Conservation (phyloP, 441 rosid species). For the Corymbia citriodora region DNA sequence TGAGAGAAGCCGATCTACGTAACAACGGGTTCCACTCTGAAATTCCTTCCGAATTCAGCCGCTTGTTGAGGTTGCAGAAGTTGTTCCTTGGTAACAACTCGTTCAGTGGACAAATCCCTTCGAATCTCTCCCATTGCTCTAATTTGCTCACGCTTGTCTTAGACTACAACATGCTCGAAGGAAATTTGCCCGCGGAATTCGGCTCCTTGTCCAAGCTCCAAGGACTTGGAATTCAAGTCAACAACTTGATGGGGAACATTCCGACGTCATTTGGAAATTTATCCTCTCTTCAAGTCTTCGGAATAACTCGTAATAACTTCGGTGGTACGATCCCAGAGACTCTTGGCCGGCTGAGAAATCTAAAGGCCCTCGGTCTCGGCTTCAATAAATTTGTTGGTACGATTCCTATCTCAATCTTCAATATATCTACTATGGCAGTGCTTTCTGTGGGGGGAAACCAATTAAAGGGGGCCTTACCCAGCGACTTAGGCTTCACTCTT, state of each 20-base stretch:
- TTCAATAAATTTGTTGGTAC: neutral
- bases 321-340: neutral
- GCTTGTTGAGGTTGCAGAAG: neutral
- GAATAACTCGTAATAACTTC: accelerated
- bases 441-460: accelerated
- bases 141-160: neutral
- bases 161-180: accelerated
- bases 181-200: neutral
- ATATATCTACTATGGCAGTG: neutral
- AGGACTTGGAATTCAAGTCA: accelerated
- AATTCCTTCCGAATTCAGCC: neutral
- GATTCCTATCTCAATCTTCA: neutral
- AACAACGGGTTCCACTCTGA: no score
- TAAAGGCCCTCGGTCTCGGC: accelerated
- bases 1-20: accelerated
- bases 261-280: accelerated
- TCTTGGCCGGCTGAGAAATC: neutral
- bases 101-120: neutral
- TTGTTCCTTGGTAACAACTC: neutral
- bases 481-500: no score
- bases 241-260: neutral
- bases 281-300: neutral
- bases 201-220: neutral
- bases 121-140: neutral
- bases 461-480: no score